phyloP scores from a whole-genome alignment of 78 protist genomes.

The Chrysochromulina parva region DNA sequence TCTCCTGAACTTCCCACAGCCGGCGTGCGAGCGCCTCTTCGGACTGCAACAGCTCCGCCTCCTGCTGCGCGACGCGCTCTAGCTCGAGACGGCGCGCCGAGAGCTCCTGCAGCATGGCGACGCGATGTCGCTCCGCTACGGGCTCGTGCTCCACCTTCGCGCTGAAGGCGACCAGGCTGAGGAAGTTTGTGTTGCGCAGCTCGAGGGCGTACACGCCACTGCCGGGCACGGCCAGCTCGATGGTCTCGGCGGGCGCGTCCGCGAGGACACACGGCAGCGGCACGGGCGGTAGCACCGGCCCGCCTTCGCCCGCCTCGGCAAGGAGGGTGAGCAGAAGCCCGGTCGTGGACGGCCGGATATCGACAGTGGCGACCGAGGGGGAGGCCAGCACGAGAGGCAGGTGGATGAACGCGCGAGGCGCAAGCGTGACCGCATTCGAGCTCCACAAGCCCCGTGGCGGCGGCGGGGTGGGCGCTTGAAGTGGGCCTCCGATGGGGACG shows the following conservation, averaged over 20 bases:
- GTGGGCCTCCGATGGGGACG: neutral
- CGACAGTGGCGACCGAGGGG: neutral
- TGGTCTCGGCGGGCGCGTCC: too few relatives aligned
- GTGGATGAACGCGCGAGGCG: neutral
- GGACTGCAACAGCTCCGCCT: neutral
- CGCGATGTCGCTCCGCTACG: neutral
- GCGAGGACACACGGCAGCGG: too few relatives aligned
- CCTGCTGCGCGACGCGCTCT: neutral
- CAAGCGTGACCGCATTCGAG: neutral
- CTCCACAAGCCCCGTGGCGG: neutral
- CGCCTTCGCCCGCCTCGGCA: too few relatives aligned
- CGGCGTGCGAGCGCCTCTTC: neutral
- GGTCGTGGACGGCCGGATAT: neutral
- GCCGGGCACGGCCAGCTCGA: too few relatives aligned
- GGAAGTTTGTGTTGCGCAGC: too few relatives aligned
- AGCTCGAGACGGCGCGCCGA: neutral
- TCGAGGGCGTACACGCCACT: too few relatives aligned
- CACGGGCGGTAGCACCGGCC: too few relatives aligned
- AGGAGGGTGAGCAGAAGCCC: neutral
- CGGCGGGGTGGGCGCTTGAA: neutral
- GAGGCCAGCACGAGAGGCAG: neutral
- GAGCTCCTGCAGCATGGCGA: neutral
- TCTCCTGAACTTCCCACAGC: conserved; percentile 13
- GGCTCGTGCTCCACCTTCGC: neutral
- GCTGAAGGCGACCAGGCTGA: too few relatives aligned